These are phyloP conservation scores for Trichoderma arundinaceum DNA, from an alignment of 2,329 filamentous ascomycete species.

Conservation along the genomic window DNA sequence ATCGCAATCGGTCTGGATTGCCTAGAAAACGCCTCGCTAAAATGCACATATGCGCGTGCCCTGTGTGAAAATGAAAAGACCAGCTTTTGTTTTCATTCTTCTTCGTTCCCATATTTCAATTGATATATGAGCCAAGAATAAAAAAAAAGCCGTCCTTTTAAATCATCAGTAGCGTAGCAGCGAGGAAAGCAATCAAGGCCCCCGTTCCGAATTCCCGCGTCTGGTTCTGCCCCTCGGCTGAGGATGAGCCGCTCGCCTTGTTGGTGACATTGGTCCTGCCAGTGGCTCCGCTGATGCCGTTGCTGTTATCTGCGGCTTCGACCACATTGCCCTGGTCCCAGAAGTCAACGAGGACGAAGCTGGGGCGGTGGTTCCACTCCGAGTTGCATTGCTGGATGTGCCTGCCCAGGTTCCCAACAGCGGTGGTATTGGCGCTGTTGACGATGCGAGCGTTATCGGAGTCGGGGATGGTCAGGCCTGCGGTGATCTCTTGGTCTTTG, in stretches of 20 bases:
- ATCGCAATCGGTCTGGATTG: conserved; percentile 6
- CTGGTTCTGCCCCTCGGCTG: conserved; percentile 25
- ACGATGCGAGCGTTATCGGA: conserved; percentile 65
- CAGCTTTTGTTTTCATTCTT: neutral
- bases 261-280: conserved; percentile 43
- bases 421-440: conserved; percentile 64
- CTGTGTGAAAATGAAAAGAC: neutral
- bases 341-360: conserved; percentile 80
- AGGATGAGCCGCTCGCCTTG: conserved; percentile 11
- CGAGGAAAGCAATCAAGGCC: conserved; percentile 53
- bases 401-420: conserved; percentile 58
- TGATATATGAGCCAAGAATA: neutral
- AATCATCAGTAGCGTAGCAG: conserved; percentile 48
- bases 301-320: conserved; percentile 70
- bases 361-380: conserved; percentile 68
- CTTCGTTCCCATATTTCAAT: neutral
- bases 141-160: conserved; percentile 29
- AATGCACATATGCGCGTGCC: conserved; percentile 22
- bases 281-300: conserved; percentile 54
- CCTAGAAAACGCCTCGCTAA: conserved; percentile 28
- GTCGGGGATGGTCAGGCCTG: conserved; percentile 66
- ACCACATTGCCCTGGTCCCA: conserved; percentile 75
- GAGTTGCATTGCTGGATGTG: conserved; percentile 60
- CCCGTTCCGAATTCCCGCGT: conserved; percentile 42
- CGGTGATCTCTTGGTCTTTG: conserved; percentile 63